Evolutionary conservation across 306 rosid genomes (phyloP).

Genomic region (Casuarina equisetifolia): DNA sequence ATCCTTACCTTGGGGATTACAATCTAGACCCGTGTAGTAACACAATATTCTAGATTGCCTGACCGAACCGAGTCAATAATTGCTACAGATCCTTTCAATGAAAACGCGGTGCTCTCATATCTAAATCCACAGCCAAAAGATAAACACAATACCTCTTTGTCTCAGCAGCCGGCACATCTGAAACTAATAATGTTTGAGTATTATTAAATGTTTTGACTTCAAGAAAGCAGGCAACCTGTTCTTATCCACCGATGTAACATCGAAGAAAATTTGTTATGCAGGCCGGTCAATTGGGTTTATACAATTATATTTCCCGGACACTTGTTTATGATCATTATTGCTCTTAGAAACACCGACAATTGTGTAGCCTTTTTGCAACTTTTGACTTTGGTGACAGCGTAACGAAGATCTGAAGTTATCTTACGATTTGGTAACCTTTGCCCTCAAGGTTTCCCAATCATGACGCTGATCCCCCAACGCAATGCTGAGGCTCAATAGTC

Average conservation of each 20-base stretch:
- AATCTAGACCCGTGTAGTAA: too few relatives aligned
- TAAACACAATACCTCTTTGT: neutral
- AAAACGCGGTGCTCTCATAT: too few relatives aligned
- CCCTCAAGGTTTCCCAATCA: neutral
- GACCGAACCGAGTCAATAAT: too few relatives aligned
- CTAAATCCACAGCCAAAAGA: too few relatives aligned
- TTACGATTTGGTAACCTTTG: neutral
- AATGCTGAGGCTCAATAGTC: neutral
- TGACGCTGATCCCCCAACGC: neutral
- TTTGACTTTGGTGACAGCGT: neutral
- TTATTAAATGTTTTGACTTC: neutral
- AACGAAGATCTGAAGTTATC: neutral
- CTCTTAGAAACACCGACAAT: neutral
- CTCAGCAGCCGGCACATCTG: neutral
- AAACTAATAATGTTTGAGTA: neutral
- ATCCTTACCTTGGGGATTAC: too few relatives aligned
- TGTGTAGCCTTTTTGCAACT: neutral
- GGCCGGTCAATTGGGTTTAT: neutral
- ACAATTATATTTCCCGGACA: neutral
- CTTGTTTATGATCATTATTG: neutral
- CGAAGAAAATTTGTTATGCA: neutral
- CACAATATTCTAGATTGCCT: too few relatives aligned
- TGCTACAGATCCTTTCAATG: too few relatives aligned
- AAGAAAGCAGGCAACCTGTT: neutral
- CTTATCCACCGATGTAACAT: neutral